A percentile compares a stretch with the other conserved stretches of the same genome.
phyloP scores from a whole-genome alignment of 2,329 filamentous ascomycete genomes.

The Alternaria panax region DNA sequence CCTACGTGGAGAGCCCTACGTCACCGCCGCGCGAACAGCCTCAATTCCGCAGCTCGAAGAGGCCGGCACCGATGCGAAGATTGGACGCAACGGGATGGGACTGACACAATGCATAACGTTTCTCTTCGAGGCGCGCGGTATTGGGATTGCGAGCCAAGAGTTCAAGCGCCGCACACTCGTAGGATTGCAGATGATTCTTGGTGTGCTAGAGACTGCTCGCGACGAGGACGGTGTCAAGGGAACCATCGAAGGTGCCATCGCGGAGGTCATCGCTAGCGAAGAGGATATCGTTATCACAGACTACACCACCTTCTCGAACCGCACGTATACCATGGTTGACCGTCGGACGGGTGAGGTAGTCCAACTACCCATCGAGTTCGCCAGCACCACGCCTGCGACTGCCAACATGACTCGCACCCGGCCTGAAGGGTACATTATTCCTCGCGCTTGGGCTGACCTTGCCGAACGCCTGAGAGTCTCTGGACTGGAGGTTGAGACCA shows the following conservation, averaged over 20 bases:
- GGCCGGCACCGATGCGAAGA: slow-evolving; percentile 48
- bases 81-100: slow-evolving; percentile 49
- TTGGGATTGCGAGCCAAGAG: slow-evolving; percentile 45
- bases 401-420: slow-evolving; percentile 45
- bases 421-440: slow-evolving; percentile 48
- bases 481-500: slow-evolving; percentile 44
- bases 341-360: slow-evolving; percentile 40
- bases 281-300: slow-evolving; percentile 46
- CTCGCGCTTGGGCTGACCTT: slow-evolving; percentile 46
- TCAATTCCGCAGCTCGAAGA: slow-evolving; percentile 40
- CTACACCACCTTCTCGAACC: slow-evolving; percentile 31
- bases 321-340: slow-evolving; percentile 48
- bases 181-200: slow-evolving; percentile 45
- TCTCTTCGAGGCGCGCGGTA: slow-evolving; percentile 48
- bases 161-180: slow-evolving; percentile 44
- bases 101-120: slow-evolving; percentile 47
- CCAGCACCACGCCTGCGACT: slow-evolving; percentile 45
- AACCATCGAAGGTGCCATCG: slow-evolving; percentile 40
- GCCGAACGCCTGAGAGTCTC: slow-evolving; percentile 42
- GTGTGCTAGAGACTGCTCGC: slow-evolving; percentile 45
- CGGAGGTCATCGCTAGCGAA: slow-evolving; percentile 32
- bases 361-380: slow-evolving; percentile 45
- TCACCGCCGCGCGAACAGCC: slow-evolving; percentile 37
- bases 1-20: slow-evolving; percentile 46
- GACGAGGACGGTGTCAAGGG: slow-evolving; percentile 36